Base-by-base conservation (phyloP, 257 asterid species). In the Fraxinus americana region DNA sequence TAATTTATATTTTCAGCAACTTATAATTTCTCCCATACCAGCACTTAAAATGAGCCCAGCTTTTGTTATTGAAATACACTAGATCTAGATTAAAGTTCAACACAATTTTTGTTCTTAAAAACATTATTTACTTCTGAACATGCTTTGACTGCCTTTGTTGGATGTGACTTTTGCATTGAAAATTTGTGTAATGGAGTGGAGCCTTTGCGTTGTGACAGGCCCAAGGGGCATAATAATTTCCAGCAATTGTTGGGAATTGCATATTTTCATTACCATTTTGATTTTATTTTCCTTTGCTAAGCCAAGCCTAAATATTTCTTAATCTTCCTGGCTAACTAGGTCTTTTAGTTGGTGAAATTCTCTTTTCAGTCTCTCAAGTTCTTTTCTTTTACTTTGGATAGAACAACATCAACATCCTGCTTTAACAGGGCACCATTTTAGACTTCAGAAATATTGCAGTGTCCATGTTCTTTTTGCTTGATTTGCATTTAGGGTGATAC, bases 71-170 rank as follows among this genome's bases (percentile, higher is more conserved):
- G 61, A 50, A 74, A 63, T 67, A 63, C 52, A 66, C 61, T 34
- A 25, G 21, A 34, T 67, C 19, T 27, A 67, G 34, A 57, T 39
- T 35, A 65, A 54, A 27, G 65, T 25, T 71, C 43, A 41, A 9
- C 23, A 12, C 27, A 35, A 35, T 39, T 75, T 41, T 63, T 61
- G 32, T 16, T 16, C 39, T 43, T 27, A 41, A 50, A n/a, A 39
- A 23, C 57, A 4, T 21, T 19, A 17, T 6, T 34, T 69, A 70
- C 36, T 75, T 78, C 30, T 54, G 59, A 54, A 54, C 38, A 75
- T 67, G 77, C 63, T 39, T 72, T 19, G 27, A 78, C 35, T 70
- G 59, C 73, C 45, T 63, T 17, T 68, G 43, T 54, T 54, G 27
- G 27, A 54, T 54, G 27, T 54, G 23, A 54, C 19, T 54, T 52